Evolutionary conservation across 164 flowering plant genomes (phyloP).

Genomic region (Protea cynaroides): DNA sequence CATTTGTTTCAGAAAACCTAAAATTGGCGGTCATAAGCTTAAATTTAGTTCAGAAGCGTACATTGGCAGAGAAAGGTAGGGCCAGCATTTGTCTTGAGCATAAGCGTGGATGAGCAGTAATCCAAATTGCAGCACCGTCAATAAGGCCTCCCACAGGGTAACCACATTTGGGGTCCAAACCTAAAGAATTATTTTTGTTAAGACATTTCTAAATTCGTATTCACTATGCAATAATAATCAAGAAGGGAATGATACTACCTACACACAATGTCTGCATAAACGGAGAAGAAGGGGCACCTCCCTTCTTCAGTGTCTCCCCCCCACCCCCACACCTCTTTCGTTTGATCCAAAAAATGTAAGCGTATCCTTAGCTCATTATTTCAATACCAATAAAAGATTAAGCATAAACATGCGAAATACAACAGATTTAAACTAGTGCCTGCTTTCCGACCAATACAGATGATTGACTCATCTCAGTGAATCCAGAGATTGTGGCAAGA

Average conservation of each 20-base stretch:
- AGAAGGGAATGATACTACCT: too few relatives aligned
- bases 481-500: too few relatives aligned
- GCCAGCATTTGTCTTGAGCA: constrained; percentile 96
- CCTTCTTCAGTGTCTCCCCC: too few relatives aligned
- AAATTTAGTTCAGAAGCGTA: constrained; percentile 24
- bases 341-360: too few relatives aligned
- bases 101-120: constrained; percentile 81
- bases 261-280: not conserved
- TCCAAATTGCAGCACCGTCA: constrained; percentile 81
- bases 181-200: constrained; percentile 20
- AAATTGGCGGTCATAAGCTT: not conserved
- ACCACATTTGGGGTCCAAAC: constrained; percentile 82
- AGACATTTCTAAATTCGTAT: not conserved
- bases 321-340: too few relatives aligned
- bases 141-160: constrained; percentile 74
- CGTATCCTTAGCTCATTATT: too few relatives aligned
- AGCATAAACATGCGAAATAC: too few relatives aligned
- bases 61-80: constrained; percentile 83
- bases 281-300: not conserved
- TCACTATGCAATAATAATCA: not conserved
- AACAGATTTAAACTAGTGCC: too few relatives aligned
- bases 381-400: too few relatives aligned
- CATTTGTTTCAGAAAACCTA: not conserved
- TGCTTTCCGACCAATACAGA: too few relatives aligned
- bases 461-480: too few relatives aligned